Percentiles rank a stretch among this genome's conserved stretches.
Conservation (phyloP, 2,329 filamentous ascomycete species). For the Celoporthe dispersa region DNA sequence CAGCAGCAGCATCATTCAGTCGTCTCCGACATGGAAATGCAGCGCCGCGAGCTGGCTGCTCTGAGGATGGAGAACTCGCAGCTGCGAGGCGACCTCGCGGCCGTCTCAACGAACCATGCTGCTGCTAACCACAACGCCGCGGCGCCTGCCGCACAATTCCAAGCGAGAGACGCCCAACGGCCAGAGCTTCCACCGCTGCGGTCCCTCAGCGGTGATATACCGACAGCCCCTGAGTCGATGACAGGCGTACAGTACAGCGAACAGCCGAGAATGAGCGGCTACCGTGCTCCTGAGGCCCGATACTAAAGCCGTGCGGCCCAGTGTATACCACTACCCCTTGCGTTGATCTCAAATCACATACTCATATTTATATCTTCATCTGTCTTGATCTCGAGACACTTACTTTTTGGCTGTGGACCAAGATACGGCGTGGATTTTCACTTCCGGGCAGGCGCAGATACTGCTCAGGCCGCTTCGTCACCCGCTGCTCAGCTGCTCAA, state of each 20-base stretch:
- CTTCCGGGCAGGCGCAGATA: neutral
- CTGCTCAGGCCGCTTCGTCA: neutral
- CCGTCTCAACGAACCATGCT: constrained; percentile 33
- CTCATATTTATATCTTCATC: neutral
- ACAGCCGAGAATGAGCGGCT: constrained; percentile 51
- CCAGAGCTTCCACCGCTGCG: constrained; percentile 63
- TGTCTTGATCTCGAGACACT: neutral
- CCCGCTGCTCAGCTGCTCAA: neutral
- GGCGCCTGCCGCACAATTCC: constrained; percentile 34
- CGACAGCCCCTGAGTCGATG: constrained; percentile 62
- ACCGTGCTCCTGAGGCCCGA: constrained; percentile 43
- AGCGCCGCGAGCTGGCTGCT: constrained; percentile 54
- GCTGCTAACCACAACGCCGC: constrained; percentile 31
- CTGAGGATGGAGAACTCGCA: constrained; percentile 55
- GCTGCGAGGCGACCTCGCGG: constrained; percentile 44
- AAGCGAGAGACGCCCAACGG: constrained; percentile 40
- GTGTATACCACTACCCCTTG: neutral
- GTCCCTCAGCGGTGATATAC: constrained; percentile 50
- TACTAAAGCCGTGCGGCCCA: constrained; percentile 31
- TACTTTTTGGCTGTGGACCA: constrained; percentile 5
- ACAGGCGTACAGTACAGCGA: constrained; percentile 67
- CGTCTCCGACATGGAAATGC: constrained; percentile 50
- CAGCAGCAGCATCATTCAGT: constrained; percentile 50
- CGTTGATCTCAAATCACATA: neutral
- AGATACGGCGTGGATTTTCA: neutral